These are phyloP conservation scores for Pyracantha coccinea DNA, from an alignment of 331 rosid species.

Conservation along the genomic window DNA sequence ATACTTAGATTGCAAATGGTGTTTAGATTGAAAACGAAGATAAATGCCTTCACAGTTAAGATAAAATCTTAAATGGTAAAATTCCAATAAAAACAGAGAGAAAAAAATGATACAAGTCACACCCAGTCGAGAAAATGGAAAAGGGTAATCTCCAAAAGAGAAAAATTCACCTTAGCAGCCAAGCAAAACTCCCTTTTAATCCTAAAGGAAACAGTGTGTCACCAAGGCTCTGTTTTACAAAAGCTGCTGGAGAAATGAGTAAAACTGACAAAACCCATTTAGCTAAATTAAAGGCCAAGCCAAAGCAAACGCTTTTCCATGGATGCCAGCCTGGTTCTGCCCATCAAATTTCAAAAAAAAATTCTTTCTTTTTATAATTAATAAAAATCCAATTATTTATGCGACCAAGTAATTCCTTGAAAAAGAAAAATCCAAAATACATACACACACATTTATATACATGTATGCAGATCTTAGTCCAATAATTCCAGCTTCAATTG, in stretches of 20 bases:
- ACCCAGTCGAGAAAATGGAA: not conserved
- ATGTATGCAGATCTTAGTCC: not conserved
- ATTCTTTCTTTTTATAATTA: not conserved
- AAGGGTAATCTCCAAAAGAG: not conserved
- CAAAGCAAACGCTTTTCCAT: not conserved
- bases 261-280: not conserved
- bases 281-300: not conserved
- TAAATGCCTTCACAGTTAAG: too few species aligned
- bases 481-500: not conserved
- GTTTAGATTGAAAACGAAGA: not conserved
- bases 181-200: slow-evolving; percentile 33
- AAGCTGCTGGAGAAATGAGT: slow-evolving; percentile 18
- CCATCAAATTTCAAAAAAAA: not conserved
- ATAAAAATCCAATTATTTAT: not conserved
- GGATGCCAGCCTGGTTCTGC: slow-evolving; percentile 2
- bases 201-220: slow-evolving; percentile 16
- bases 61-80: not conserved
- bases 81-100: not conserved
- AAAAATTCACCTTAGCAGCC: slow-evolving; percentile 23
- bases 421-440: not conserved
- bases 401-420: not conserved
- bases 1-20: not conserved
- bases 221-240: slow-evolving; percentile 40
- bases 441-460: not conserved
- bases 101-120: too few species aligned